phyloP scores from a whole-genome alignment of 352 stramenopile species.

The Lagenidium giganteum region DNA sequence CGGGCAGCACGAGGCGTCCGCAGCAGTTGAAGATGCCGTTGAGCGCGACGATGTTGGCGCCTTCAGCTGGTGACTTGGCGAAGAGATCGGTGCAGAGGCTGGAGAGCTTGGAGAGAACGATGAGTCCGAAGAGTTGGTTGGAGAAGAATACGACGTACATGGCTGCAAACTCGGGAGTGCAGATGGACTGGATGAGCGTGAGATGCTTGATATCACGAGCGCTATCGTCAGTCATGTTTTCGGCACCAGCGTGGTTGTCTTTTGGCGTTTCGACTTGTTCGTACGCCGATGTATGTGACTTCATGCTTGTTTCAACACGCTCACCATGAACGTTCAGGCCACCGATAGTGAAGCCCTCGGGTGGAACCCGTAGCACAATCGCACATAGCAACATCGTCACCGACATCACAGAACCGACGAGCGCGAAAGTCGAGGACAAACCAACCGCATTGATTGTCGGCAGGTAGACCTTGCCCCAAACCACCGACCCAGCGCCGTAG shows the following conservation, averaged over 20 bases:
- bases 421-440: conserved; percentile 36
- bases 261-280: conserved; percentile 11
- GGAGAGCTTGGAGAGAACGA: conserved; percentile 35
- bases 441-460: conserved; percentile 38
- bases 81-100: conserved; percentile 48
- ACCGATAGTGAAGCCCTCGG: conserved; percentile 30
- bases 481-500: conserved; percentile 50
- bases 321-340: conserved; percentile 60
- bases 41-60: conserved; percentile 34
- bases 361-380: conserved; percentile 38
- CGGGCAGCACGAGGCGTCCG: conserved; percentile 35
- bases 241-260: conserved; percentile 24
- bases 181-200: conserved; percentile 33
- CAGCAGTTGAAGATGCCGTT: conserved; percentile 54
- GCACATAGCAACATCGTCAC: conserved; percentile 34
- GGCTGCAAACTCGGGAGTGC: conserved; percentile 27
- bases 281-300: conserved; percentile 15
- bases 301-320: conserved; percentile 20
- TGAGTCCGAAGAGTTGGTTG: conserved; percentile 33
- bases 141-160: conserved; percentile 37
- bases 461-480: conserved; percentile 59
- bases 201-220: conserved; percentile 20
- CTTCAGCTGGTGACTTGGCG: conserved; percentile 22
- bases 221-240: no score
- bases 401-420: conserved; percentile 37